A percentile compares a stretch with the other conserved stretches of the same genome.
These are phyloP conservation scores for Santalum album DNA, from an alignment of 164 flowering plant species.

Conservation along the genomic window DNA sequence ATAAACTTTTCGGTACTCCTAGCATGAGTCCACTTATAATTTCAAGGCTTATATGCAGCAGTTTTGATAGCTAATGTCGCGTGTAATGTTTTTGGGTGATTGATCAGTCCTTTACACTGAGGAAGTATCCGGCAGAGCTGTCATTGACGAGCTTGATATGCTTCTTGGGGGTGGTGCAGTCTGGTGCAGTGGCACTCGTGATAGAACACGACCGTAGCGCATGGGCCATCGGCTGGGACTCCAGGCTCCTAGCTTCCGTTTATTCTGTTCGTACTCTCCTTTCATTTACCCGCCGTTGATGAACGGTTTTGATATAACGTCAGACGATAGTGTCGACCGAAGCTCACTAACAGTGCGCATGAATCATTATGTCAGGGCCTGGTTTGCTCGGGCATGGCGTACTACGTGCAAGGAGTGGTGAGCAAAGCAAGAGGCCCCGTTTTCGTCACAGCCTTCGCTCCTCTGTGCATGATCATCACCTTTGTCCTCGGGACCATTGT, in stretches of 20 bases:
- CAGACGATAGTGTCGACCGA: too few species aligned
- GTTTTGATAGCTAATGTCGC: too few species aligned
- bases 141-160: conserved; percentile 43
- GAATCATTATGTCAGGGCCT: too few species aligned
- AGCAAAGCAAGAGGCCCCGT: conserved; percentile 49
- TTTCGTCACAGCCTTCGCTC: conserved; percentile 48
- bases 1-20: too few species aligned
- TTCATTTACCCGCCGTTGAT: background rate
- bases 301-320: too few species aligned
- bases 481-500: conserved; percentile 30
- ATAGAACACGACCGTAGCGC: conserved; percentile 27
- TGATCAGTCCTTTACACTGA: conserved; percentile 35
- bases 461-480: conserved; percentile 47
- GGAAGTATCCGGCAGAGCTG: conserved; percentile 42
- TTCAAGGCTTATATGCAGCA: too few species aligned
- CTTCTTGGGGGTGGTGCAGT: conserved; percentile 28
- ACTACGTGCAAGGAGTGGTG: conserved; percentile 50
- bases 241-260: conserved; percentile 35
- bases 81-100: too few species aligned
- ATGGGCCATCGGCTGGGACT: conserved; percentile 46
- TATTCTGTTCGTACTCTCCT: conserved; percentile 26
- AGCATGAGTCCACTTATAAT: too few species aligned
- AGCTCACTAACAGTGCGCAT: too few species aligned
- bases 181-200: conserved; percentile 26
- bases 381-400: conserved; percentile 43